These are phyloP conservation scores for Penicillium salamii DNA, from an alignment of 495 filamentous ascomycete species.

Conservation along the genomic window DNA sequence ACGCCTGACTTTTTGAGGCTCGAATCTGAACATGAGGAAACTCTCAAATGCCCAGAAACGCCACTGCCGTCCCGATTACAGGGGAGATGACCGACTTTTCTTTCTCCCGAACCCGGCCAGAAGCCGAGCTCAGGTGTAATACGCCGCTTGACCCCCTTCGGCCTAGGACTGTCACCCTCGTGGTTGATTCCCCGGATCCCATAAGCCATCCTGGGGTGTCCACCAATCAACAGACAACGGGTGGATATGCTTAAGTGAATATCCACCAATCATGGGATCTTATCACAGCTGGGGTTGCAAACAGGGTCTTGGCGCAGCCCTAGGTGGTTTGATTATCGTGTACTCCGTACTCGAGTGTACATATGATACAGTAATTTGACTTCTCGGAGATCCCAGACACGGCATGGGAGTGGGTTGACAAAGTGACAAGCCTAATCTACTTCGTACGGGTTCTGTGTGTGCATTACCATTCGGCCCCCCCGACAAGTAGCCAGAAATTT, in stretches of 20 bases:
- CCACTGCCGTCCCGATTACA: constrained; percentile 12
- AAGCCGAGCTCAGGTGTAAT: constrained; percentile 4
- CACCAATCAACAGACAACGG: constrained; percentile 6
- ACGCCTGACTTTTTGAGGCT: not conserved
- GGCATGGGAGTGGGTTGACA: not conserved
- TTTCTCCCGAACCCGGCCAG: constrained; percentile 16
- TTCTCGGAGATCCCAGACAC: constrained; percentile 2
- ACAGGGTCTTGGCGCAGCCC: constrained; percentile 18
- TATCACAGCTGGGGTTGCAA: constrained; percentile 12
- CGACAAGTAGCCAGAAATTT: not conserved
- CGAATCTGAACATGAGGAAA: not conserved
- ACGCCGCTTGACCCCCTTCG: constrained; percentile 14
- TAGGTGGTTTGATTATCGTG: constrained; percentile 1
- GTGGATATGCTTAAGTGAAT: not conserved
- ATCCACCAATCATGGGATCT: constrained; percentile 9
- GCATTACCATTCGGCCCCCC: not conserved
- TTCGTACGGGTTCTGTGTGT: not conserved
- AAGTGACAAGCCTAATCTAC: not conserved
- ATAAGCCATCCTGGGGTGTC: constrained; percentile 4
- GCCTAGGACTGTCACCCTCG: constrained; percentile 9
- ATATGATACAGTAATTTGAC: constrained; percentile 2
- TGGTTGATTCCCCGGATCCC: constrained; percentile 28
- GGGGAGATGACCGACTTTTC: constrained; percentile 3
- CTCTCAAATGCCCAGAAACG: constrained; percentile 5
- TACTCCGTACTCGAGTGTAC: not conserved